Percentiles rank a stretch among this genome's conserved stretches.
phyloP scores from a whole-genome alignment of 805 yeast species.

The Teunomyces funiuensis region DNA sequence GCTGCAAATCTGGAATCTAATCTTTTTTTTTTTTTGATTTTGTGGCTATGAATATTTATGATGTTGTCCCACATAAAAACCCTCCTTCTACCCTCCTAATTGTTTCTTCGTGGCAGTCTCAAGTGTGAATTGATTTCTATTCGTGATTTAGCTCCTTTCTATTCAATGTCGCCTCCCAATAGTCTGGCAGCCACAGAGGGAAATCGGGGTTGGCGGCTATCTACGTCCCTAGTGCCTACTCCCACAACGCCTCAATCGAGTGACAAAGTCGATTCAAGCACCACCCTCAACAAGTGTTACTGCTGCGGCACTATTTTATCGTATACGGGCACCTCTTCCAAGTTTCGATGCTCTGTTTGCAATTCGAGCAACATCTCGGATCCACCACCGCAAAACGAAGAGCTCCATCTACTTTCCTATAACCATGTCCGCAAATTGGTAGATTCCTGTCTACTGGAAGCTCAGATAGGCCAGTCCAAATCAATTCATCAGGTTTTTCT shows the following conservation, averaged over 20 bases:
- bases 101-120: background rate
- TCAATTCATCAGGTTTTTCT: constrained; percentile 39
- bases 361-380: constrained; percentile 43
- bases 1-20: background rate
- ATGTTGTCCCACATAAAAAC: background rate
- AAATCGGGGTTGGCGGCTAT: background rate
- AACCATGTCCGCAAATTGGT: constrained; percentile 31
- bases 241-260: background rate
- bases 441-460: constrained; percentile 29
- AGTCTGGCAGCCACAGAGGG: background rate
- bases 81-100: background rate
- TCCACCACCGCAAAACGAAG: constrained; percentile 7
- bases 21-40: background rate
- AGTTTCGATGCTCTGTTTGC: constrained; percentile 64
- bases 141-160: background rate
- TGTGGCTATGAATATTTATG: constrained; percentile 2
- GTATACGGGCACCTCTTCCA: constrained; percentile 14
- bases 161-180: background rate
- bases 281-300: constrained; percentile 1
- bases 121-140: background rate
- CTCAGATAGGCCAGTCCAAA: constrained; percentile 16
- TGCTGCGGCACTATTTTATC: constrained; percentile 2
- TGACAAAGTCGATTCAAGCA: background rate
- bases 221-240: background rate
- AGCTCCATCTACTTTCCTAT: constrained; percentile 25